Conservation (phyloP, 345 rosid species). For the Zanthoxylum bungeanum region DNA sequence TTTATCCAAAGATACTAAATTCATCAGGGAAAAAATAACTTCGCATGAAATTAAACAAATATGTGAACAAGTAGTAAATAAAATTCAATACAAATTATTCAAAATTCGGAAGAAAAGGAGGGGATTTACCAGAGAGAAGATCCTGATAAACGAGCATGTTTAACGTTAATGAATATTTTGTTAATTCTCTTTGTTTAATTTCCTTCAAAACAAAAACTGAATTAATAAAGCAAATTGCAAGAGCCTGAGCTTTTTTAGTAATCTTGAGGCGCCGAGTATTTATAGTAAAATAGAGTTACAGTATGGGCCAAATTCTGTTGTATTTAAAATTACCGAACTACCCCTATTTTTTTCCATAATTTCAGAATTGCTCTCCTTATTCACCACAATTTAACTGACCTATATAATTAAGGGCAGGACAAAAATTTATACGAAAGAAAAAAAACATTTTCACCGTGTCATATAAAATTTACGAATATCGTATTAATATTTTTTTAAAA, state of each 20-base stretch:
- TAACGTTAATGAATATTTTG: background rate
- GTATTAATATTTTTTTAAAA: too few relatives aligned
- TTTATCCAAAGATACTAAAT: background rate
- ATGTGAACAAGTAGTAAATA: background rate
- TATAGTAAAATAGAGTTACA: slow-evolving; percentile 4
- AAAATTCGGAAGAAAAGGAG: background rate
- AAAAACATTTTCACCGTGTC: background rate
- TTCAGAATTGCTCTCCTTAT: background rate
- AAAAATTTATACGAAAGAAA: too few relatives aligned
- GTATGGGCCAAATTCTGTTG: background rate
- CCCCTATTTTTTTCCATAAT: background rate
- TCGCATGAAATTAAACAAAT: background rate
- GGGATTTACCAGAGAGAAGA: slow-evolving; percentile 13
- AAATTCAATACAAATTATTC: background rate
- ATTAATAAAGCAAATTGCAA: background rate
- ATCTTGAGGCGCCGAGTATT: background rate
- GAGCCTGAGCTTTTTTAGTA: background rate
- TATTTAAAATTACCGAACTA: background rate
- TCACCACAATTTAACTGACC: background rate
- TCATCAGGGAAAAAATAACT: background rate
- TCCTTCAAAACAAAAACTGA: background rate
- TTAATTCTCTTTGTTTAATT: background rate
- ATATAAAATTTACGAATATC: background rate
- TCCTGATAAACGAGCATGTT: slow-evolving; percentile 14
- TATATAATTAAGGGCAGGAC: background rate